Base-by-base conservation (phyloP, 2,329 filamentous ascomycete species). In the Cytospora piceae region DNA sequence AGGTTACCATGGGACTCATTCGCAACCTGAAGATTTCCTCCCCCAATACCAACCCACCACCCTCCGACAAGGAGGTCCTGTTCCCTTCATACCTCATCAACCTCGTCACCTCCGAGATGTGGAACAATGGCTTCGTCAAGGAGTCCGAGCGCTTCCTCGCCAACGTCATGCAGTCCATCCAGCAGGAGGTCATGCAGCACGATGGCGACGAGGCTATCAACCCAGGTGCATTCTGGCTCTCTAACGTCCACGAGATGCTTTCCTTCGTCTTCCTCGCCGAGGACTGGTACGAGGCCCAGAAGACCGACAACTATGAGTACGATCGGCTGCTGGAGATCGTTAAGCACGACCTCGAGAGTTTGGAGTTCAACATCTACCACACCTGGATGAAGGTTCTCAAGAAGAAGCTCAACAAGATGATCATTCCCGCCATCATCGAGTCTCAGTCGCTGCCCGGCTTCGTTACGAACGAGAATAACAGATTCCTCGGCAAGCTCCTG, bases 301-400 rank as follows among this genome's bases (percentile, higher is more conserved):
- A 99, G 87, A 95, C 94, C 46, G 95, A 99, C 79, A 98, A 98
- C 77, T 98, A 96, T 77, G 95, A 99, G 82, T 99, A 99, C 74
- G 95, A 99, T 79, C 91, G 95, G 70, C 85, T 99, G 61, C 82
- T 99, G 73, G 95, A 99, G 79, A 98, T 99, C 77, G 95, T 99
- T 76, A 99, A 99, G 85, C 95, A 99, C 77, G 95, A 99, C 77
- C 83, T 99, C 60, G 95, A 99, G 82, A 97, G 92, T 79, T 84
- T 99, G 69, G 95, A 99, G 80, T 99, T 99, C 84, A 99, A 99
- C 83, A 99, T 99, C 73, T 99, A 99, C 80, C 95, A 99, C 80
- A 99, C 95, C 31, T 99, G 95, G 95, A 99, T 99, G 95, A 99
- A 99, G 85, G 92, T 97, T 65, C 82, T 99, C 74, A 99, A 99